Evolutionary conservation across 495 filamentous ascomycete species (phyloP).

Genomic region (Penicillium desertorum): DNA sequence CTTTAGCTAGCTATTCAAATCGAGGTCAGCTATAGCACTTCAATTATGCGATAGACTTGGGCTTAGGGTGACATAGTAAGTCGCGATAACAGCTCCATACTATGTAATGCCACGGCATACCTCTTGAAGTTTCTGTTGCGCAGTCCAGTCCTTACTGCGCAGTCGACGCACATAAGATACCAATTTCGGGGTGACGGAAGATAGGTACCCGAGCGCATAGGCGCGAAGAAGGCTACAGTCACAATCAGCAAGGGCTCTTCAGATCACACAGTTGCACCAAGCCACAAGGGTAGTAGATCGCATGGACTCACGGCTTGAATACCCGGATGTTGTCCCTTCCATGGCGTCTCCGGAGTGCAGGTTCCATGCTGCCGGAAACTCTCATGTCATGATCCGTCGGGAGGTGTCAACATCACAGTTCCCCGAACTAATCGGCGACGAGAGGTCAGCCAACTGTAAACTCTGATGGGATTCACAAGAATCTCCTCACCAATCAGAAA

Average conservation of each 20-base stretch:
- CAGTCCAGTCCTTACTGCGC: constrained; percentile 44
- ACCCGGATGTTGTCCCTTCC: constrained; percentile 27
- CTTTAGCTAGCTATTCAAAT: constrained; percentile 32
- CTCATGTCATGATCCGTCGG: constrained; percentile 29
- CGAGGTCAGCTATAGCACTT: constrained; percentile 12
- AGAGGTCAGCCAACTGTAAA: constrained; percentile 9
- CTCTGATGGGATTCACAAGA: constrained; percentile 12
- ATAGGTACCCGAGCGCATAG: constrained; percentile 73
- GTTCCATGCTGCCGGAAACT: constrained; percentile 34
- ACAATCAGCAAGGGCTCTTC: constrained; percentile 12
- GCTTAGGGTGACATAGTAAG: constrained; percentile 6
- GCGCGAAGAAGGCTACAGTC: constrained; percentile 63
- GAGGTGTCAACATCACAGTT: constrained; percentile 24
- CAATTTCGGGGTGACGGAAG: constrained; percentile 64
- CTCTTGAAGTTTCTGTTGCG: constrained; percentile 39
- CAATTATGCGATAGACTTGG: neutral
- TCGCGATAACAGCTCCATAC: neutral
- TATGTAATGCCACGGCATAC: constrained; percentile 29
- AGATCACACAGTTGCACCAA: constrained; percentile 12
- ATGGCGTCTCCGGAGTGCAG: constrained; percentile 27
- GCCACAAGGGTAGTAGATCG: constrained; percentile 18
- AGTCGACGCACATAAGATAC: constrained; percentile 54
- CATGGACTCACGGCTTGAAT: constrained; percentile 31
- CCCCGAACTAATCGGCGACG: constrained; percentile 16
- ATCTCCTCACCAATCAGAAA: constrained; percentile 13